These are phyloP conservation scores for Pezicula neosporulosa DNA, from an alignment of 2,329 filamentous ascomycete genomes.

Conservation along the genomic window DNA sequence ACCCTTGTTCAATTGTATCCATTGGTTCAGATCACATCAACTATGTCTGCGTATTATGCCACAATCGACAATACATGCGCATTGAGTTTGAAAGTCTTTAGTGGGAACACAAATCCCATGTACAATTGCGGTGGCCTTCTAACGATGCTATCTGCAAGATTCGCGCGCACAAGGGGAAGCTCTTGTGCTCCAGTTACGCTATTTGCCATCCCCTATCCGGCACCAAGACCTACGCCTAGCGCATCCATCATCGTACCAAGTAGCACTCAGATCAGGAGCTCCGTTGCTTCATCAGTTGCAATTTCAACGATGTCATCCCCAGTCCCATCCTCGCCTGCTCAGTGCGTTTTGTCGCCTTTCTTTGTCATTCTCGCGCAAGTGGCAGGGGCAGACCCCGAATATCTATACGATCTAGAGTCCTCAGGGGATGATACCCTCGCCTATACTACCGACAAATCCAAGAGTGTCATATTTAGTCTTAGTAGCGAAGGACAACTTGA, in stretches of 20 bases:
- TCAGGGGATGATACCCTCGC: constrained; percentile 10
- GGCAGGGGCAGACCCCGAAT: constrained; percentile 4
- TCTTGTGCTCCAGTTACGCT: constrained; percentile 3
- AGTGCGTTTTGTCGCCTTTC: constrained; percentile 9
- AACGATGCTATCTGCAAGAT: constrained; percentile 9
- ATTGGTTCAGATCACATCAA: constrained; percentile 2
- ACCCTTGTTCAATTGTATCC: constrained; percentile 12
- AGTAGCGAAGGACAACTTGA: constrained; percentile 7
- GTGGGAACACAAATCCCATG: constrained; percentile 2
- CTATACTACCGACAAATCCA: constrained; percentile 3
- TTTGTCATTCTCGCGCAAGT: constrained; percentile 12
- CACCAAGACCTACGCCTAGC: not conserved
- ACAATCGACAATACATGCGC: constrained; percentile 4
- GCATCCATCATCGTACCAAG: not conserved
- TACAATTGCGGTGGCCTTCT: constrained; percentile 9
- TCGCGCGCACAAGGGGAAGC: not conserved
- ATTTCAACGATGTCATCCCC: not conserved
- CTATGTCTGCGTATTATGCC: constrained; percentile 7
- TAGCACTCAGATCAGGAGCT: not conserved
- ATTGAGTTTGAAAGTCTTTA: constrained; percentile 2
- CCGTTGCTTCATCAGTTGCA: not conserved
- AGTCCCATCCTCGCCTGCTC: not conserved
- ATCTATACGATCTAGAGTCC: constrained; percentile 12
- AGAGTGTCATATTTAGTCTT: constrained; percentile 11
- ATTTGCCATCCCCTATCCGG: constrained; percentile 8